A percentile compares a stretch with the other conserved stretches of the same genome.
These are phyloP conservation scores for Leucaena leucocephala DNA, from an alignment of 306 rosid genomes.

Conservation along the genomic window DNA sequence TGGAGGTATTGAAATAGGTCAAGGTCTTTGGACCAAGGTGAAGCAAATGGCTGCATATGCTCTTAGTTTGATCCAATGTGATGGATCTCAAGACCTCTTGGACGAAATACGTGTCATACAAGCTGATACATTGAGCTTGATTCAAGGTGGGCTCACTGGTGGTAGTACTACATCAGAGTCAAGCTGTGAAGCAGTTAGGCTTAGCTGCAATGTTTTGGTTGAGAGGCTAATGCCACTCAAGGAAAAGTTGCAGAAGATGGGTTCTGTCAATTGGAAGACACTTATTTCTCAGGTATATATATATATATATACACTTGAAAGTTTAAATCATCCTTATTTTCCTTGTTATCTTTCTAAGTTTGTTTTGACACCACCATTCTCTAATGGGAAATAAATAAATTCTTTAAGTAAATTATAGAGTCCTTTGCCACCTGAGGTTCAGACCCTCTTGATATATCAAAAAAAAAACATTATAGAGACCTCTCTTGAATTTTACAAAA, in stretches of 20 bases:
- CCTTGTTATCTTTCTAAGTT: too few relatives aligned
- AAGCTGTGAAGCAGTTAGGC: constrained; percentile 87
- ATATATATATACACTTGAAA: too few relatives aligned
- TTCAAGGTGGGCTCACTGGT: constrained; percentile 81
- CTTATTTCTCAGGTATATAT: constrained; percentile 68
- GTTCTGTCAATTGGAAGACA: constrained; percentile 66
- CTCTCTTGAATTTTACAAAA: too few relatives aligned
- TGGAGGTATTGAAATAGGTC: constrained; percentile 92
- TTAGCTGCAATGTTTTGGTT: constrained; percentile 77
- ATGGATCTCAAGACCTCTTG: constrained; percentile 50
- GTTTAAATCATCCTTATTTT: too few relatives aligned
- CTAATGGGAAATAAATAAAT: too few relatives aligned
- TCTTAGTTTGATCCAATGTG: constrained; percentile 61
- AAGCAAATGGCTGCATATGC: constrained; percentile 83
- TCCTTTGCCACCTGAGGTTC: too few relatives aligned
- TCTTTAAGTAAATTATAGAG: too few relatives aligned
- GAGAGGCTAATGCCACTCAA: constrained; percentile 74
- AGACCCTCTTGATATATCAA: too few relatives aligned
- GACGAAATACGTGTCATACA: constrained; percentile 77
- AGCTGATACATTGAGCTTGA: constrained; percentile 74
- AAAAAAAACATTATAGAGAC: too few relatives aligned
- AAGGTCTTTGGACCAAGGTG: constrained; percentile 97
- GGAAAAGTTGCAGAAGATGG: constrained; percentile 57
- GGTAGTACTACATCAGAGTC: constrained; percentile 96
- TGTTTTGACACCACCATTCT: too few relatives aligned